phyloP scores from a whole-genome alignment of 345 rosid species.

The Lepidium didymum region DNA sequence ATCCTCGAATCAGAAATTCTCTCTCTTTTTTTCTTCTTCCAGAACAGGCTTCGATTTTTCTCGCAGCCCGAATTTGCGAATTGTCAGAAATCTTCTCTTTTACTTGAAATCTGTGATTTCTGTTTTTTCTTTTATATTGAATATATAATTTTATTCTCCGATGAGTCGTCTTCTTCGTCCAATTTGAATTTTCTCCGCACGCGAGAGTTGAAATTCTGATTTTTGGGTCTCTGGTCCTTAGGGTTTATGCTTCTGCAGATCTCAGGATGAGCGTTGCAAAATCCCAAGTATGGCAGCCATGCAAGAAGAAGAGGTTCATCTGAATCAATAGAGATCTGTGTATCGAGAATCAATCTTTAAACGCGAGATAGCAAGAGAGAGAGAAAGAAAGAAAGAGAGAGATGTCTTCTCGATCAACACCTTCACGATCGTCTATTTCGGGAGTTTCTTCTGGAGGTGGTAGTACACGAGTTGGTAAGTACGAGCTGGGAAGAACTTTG shows the following conservation, averaged over 20 bases:
- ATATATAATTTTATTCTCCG: background rate
- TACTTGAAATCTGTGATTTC: background rate
- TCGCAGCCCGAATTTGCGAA: background rate
- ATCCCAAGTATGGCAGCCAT: constrained; percentile 99
- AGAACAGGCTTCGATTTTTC: constrained; percentile 18
- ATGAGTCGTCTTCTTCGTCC: constrained; percentile 22
- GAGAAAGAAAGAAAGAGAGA: background rate
- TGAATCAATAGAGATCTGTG: constrained; percentile 27
- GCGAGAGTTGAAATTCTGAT: constrained; percentile 8
- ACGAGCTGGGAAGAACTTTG: constrained; percentile 85
- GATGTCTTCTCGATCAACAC: constrained; percentile 38
- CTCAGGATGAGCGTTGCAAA: constrained; percentile 61
- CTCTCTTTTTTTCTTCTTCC: background rate
- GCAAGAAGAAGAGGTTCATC: constrained; percentile 85
- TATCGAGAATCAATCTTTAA: background rate
- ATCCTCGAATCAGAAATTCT: background rate
- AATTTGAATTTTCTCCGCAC: constrained; percentile 19
- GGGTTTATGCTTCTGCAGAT: constrained; percentile 16
- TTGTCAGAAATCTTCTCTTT: background rate
- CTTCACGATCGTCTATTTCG: no score
- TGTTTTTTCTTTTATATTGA: background rate
- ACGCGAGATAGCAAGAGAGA: background rate
- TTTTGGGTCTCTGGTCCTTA: background rate
- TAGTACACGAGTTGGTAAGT: constrained; percentile 94
- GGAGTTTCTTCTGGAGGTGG: constrained; percentile 24